Percentiles rank a stretch among this genome's conserved stretches.
Conservation (phyloP, 768 basidiomycete species). For the Sarcomyxa edulis region DNA sequence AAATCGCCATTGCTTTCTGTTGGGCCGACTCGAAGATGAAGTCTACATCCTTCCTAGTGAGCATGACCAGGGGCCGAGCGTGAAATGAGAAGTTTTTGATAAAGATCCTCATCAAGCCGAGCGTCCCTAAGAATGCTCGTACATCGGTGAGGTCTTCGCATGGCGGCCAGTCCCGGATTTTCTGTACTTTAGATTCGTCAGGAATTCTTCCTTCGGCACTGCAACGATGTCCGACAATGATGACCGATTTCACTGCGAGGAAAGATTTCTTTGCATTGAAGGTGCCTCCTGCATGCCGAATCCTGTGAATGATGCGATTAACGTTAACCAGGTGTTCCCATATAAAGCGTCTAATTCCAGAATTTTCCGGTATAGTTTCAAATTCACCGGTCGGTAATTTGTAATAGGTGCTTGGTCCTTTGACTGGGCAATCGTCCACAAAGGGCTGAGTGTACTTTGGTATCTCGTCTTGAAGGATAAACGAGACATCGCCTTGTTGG, state of each 20-base stretch:
- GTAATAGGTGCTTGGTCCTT: slow-evolving; percentile 27
- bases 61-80: slow-evolving; percentile 15
- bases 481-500: slow-evolving; percentile 32
- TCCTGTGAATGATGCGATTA: slow-evolving; percentile 28
- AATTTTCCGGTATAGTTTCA: slow-evolving; percentile 31
- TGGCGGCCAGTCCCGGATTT: slow-evolving; percentile 20
- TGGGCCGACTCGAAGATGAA: slow-evolving; percentile 26
- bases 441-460: slow-evolving; percentile 27
- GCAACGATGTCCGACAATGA: slow-evolving; percentile 32
- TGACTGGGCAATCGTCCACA: slow-evolving; percentile 33
- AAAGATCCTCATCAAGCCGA: slow-evolving; percentile 21
- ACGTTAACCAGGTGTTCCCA: slow-evolving; percentile 32
- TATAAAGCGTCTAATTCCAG: slow-evolving; percentile 27
- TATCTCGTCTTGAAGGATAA: slow-evolving; percentile 33
- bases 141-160: slow-evolving; percentile 17
- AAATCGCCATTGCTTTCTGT: slow-evolving; percentile 9
- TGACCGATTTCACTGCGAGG: slow-evolving; percentile 19
- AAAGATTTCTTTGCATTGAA: slow-evolving; percentile 30
- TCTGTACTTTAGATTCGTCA: slow-evolving; percentile 11
- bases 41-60: slow-evolving; percentile 19
- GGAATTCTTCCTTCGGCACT: slow-evolving; percentile 24
- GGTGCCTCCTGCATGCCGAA: slow-evolving; percentile 30
- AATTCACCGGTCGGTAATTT: slow-evolving; percentile 16
- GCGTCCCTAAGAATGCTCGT: slow-evolving; percentile 23
- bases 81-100: slow-evolving; percentile 20